Percentiles rank a stretch among this genome's conserved stretches.
Conservation (phyloP, 306 rosid genomes). For the Abrus precatorius region DNA sequence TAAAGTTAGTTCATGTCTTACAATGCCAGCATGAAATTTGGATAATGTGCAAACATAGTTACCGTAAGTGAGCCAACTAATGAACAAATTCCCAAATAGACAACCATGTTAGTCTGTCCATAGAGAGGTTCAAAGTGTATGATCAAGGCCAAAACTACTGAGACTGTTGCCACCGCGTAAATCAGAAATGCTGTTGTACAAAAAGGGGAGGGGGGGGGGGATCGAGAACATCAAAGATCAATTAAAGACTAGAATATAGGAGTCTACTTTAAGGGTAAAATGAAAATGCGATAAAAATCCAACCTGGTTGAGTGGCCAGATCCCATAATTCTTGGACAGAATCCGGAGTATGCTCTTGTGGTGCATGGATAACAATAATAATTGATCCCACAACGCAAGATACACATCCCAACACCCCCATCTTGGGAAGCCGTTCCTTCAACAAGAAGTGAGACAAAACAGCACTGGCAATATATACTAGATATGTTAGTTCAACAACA, state of each 20-base stretch:
- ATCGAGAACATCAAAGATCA: conserved; percentile 38
- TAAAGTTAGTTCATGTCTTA: conserved; percentile 22
- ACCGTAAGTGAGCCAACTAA: conserved; percentile 94
- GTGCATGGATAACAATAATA: conserved; percentile 94
- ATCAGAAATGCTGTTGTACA: conserved; percentile 68
- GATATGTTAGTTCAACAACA: conserved; percentile 39
- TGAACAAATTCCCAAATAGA: conserved; percentile 94
- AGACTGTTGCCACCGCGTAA: conserved; percentile 70
- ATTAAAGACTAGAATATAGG: conserved; percentile 9
- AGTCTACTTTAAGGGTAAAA: conserved; percentile 1
- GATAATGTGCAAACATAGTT: conserved; percentile 36
- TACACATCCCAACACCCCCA: conserved; percentile 90
- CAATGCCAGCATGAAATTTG: conserved; percentile 24
- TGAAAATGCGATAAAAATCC: neutral
- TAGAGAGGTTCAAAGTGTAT: conserved; percentile 86
- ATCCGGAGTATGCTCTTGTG: conserved; percentile 77
- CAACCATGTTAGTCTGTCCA: conserved; percentile 82
- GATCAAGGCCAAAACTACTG: conserved; percentile 76
- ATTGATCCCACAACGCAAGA: conserved; percentile 92
- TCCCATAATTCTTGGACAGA: conserved; percentile 89
- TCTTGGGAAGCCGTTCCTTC: conserved; percentile 77
- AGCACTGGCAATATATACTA: conserved; percentile 63
- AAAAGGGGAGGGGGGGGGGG: neutral
- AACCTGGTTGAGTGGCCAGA: conserved; percentile 92
- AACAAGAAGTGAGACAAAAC: conserved; percentile 92